Evolutionary conservation across 2,329 filamentous ascomycete genomes (phyloP).

Genomic region (Elsinoe perseae): DNA sequence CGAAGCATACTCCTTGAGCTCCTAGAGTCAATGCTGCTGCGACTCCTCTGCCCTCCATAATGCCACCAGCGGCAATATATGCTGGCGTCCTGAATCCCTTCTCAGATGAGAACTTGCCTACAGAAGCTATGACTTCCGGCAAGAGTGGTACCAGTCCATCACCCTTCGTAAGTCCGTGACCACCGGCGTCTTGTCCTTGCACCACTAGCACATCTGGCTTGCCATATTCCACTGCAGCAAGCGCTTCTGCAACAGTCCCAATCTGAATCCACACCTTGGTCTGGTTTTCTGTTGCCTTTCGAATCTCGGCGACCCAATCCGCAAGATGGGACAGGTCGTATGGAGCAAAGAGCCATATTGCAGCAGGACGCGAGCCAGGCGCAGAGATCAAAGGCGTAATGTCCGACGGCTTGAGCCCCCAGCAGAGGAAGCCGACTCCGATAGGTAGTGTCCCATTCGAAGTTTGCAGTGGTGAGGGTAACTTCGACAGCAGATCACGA

Average conservation of each 20-base stretch:
- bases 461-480: constrained; percentile 11
- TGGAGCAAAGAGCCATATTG: constrained; percentile 62
- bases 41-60: constrained; percentile 47
- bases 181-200: constrained; percentile 58
- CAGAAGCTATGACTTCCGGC: constrained; percentile 48
- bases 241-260: constrained; percentile 50
- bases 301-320: constrained; percentile 28
- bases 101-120: constrained; percentile 24
- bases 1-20: constrained; percentile 48
- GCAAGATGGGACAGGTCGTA: constrained; percentile 32
- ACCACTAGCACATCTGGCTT: constrained; percentile 51
- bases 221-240: constrained; percentile 40
- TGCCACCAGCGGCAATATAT: constrained; percentile 50
- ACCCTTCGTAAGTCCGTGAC: constrained; percentile 52
- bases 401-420: constrained; percentile 33
- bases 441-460: constrained; percentile 37
- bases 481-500: constrained; percentile 20
- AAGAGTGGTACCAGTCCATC: constrained; percentile 51
- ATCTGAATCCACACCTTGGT: constrained; percentile 53
- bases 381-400: constrained; percentile 45
- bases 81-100: constrained; percentile 19
- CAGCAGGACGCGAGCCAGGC: constrained; percentile 40
- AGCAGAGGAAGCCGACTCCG: constrained; percentile 56
- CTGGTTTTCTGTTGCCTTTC: constrained; percentile 27
- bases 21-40: constrained; percentile 49